Conservation (phyloP, 192 early-diverging fungal genomes). For the Dissophora globulifera region DNA sequence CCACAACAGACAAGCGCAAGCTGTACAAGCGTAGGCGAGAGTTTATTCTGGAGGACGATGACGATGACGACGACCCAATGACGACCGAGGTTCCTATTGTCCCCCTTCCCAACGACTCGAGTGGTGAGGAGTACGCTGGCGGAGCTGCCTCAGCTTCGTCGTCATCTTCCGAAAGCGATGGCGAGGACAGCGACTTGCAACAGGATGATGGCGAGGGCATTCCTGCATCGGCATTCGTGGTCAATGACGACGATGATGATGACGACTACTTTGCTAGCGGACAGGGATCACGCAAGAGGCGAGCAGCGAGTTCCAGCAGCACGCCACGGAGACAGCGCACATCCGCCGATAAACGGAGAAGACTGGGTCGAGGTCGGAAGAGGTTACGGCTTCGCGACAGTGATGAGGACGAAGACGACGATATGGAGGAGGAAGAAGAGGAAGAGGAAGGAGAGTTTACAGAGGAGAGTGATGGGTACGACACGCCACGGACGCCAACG, state of each 20-base stretch:
- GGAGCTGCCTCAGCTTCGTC: conserved; percentile 38
- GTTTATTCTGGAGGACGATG: conserved; percentile 49
- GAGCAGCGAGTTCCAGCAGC: conserved; percentile 28
- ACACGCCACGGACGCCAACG: conserved; percentile 1
- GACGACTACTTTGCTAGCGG: conserved; percentile 44
- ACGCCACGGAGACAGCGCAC: conserved; percentile 34
- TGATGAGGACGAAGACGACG: conserved; percentile 33
- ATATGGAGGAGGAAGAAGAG: conserved; percentile 45
- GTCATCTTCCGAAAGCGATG: conserved; percentile 62
- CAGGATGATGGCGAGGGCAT: conserved; percentile 12
- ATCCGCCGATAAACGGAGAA: conserved; percentile 16
- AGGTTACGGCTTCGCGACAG: conserved; percentile 40
- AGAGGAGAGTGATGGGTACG: conserved; percentile 28
- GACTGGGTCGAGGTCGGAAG: conserved; percentile 15
- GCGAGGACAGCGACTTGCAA: conserved; percentile 58
- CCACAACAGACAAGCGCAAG: conserved; percentile 50
- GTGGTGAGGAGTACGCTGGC: conserved; percentile 68
- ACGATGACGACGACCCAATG: conserved; percentile 54
- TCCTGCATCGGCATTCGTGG: conserved; percentile 25
- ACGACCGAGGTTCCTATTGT: conserved; percentile 58
- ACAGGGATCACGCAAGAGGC: conserved; percentile 36
- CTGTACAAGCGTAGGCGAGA: conserved; percentile 33
- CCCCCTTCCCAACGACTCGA: conserved; percentile 67
- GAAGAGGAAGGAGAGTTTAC: conserved; percentile 55
- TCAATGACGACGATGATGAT: conserved; percentile 61